These are phyloP conservation scores for Thalia dealbata DNA, from an alignment of 176 grass and related monocot genomes.

Conservation along the genomic window DNA sequence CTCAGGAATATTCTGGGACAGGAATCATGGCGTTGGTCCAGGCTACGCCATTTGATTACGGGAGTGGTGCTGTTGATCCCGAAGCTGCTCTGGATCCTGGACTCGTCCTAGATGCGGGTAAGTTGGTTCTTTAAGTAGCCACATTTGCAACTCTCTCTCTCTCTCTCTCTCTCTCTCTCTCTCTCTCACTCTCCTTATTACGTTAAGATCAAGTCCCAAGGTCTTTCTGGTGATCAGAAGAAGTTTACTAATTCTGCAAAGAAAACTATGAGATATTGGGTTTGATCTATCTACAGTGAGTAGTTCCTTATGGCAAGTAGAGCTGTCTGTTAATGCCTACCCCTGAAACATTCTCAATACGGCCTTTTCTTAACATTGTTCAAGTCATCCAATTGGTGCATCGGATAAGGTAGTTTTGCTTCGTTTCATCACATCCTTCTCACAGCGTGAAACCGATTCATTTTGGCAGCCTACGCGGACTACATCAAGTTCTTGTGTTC, in stretches of 20 bases:
- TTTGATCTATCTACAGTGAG: too few species aligned
- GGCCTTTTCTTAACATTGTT: not conserved
- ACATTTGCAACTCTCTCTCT: not conserved
- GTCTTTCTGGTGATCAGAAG: too few species aligned
- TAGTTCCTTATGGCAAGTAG: too few species aligned
- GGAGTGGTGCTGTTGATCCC: constrained; percentile 81
- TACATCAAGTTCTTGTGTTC: constrained; percentile 92
- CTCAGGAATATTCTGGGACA: constrained; percentile 63
- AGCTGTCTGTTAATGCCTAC: too few species aligned
- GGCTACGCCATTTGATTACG: constrained; percentile 95
- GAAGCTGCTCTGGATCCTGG: constrained; percentile 88
- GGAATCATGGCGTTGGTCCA: constrained; percentile 61
- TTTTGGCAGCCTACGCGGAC: constrained; percentile 62
- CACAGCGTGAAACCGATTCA: constrained; percentile 4
- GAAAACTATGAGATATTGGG: too few species aligned
- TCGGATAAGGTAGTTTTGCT: not conserved
- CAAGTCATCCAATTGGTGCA: not conserved
- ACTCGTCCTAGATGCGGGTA: constrained; percentile 89
- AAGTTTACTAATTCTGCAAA: too few species aligned
- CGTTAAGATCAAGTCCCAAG: too few species aligned
- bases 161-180: too few species aligned
- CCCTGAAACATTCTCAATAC: not conserved
- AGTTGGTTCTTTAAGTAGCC: constrained; percentile 15
- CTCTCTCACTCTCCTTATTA: too few species aligned
- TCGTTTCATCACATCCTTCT: not conserved